A percentile compares a stretch with the other conserved stretches of the same genome.
These are phyloP conservation scores for Cystofilobasidium ferigula DNA, from an alignment of 768 basidiomycete genomes.

Conservation along the genomic window DNA sequence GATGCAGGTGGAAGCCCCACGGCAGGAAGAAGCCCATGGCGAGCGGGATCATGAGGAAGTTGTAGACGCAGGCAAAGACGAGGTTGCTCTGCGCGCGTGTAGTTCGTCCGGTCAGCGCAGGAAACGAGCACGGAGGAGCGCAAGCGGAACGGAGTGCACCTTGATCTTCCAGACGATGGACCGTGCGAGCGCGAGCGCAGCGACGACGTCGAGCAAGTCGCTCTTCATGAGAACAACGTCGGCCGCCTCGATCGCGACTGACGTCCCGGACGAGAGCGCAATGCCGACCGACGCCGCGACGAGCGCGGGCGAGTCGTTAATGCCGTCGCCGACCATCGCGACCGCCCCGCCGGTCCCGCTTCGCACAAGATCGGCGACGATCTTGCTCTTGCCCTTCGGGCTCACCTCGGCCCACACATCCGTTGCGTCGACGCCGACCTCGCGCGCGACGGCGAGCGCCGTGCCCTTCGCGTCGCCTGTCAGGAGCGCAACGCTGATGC, in stretches of 20 bases:
- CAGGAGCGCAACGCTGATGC: conserved; percentile 83
- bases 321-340: conserved; percentile 97
- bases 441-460: conserved; percentile 73
- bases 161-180: conserved; percentile 78
- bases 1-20: conserved; percentile 81
- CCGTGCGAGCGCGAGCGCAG: conserved; percentile 80
- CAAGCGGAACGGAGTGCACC: not conserved
- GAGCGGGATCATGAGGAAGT: conserved; percentile 82
- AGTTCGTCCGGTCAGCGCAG: not conserved
- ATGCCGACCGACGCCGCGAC: conserved; percentile 94
- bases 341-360: conserved; percentile 51
- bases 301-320: conserved; percentile 96
- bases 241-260: conserved; percentile 94
- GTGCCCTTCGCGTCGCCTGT: conserved; percentile 84
- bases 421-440: conserved; percentile 73
- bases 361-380: conserved; percentile 66
- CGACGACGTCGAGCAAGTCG: conserved; percentile 92
- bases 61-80: conserved; percentile 92
- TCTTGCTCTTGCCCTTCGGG: conserved; percentile 85
- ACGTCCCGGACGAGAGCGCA: conserved; percentile 89
- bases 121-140: not conserved
- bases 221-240: conserved; percentile 97
- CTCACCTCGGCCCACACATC: conserved; percentile 86
- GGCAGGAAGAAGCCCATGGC: conserved; percentile 97
- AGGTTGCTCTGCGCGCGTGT: conserved; percentile 56